Conservation (phyloP, 2,329 filamentous ascomycete genomes). For the Fusarium buxicola region DNA sequence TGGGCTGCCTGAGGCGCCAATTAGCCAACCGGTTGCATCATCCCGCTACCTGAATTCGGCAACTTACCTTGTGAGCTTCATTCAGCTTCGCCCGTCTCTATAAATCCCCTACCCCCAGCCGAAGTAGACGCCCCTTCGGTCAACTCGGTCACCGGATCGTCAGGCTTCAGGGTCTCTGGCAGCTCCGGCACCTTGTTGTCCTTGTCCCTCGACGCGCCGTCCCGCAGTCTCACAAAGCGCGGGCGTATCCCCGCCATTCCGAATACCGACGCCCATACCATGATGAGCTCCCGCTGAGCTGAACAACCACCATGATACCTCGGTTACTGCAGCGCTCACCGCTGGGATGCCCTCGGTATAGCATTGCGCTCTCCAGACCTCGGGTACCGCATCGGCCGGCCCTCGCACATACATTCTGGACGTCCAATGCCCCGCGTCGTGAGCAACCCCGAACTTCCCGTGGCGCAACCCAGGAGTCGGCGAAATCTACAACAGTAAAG, state of each 20-base stretch:
- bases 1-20: slow-evolving; percentile 47
- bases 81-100: slow-evolving; percentile 26
- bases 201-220: slow-evolving; percentile 22
- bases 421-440: slow-evolving; percentile 44
- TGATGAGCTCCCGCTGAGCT: slow-evolving; percentile 45
- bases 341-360: slow-evolving; percentile 49
- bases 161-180: slow-evolving; percentile 24
- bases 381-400: slow-evolving; percentile 46
- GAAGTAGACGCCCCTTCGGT: slow-evolving; percentile 14
- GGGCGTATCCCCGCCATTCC: slow-evolving; percentile 41
- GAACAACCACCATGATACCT: slow-evolving; percentile 51
- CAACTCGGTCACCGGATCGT: slow-evolving; percentile 21
- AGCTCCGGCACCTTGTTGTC: slow-evolving; percentile 37
- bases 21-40: slow-evolving; percentile 45
- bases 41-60: slow-evolving; percentile 33
- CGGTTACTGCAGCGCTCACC: slow-evolving; percentile 51
- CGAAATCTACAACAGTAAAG: slow-evolving; percentile 36
- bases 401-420: slow-evolving; percentile 48
- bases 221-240: slow-evolving; percentile 11
- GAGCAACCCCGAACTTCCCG: slow-evolving; percentile 39
- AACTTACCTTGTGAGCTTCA: slow-evolving; percentile 36
- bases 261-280: slow-evolving; percentile 35
- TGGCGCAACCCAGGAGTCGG: slow-evolving; percentile 28
- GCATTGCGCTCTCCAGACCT: slow-evolving; percentile 45
- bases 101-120: slow-evolving; percentile 8